Percentiles rank a stretch among this genome's conserved stretches.
Conservation (phyloP, 2,329 filamentous ascomycete species). For the Aspergillus novoparasiticus region DNA sequence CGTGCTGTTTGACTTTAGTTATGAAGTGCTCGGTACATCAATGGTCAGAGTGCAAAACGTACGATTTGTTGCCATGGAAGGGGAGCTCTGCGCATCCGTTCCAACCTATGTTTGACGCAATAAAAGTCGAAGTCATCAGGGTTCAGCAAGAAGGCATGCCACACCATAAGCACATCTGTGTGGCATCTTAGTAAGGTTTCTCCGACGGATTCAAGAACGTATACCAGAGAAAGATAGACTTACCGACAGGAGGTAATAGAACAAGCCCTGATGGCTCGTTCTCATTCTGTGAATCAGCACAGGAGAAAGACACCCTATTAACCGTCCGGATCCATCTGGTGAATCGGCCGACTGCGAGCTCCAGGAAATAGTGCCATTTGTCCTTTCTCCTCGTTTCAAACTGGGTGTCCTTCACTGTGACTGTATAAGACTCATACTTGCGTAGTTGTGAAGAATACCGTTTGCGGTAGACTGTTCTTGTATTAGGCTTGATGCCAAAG, state of each 20-base stretch:
- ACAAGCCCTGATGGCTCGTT: background rate
- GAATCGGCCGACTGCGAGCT: conserved; percentile 15
- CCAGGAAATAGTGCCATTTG: conserved; percentile 18
- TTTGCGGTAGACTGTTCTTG: conserved; percentile 4
- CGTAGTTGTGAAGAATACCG: background rate
- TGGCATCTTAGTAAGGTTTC: background rate
- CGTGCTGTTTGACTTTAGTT: conserved; percentile 9
- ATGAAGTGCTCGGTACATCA: background rate
- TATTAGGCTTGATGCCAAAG: conserved; percentile 6
- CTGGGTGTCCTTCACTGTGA: background rate
- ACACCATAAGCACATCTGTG: conserved; percentile 74
- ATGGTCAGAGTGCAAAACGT: background rate
- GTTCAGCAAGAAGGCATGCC: conserved; percentile 77
- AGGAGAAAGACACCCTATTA: background rate
- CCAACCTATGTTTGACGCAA: conserved; percentile 58
- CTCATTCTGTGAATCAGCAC: background rate
- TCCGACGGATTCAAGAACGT: too few species aligned
- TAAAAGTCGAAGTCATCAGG: conserved; percentile 71
- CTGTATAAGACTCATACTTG: background rate
- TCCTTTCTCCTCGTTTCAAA: background rate
- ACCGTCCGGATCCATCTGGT: conserved; percentile 11
- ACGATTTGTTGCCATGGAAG: conserved; percentile 65
- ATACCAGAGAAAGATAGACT: conserved; percentile 16
- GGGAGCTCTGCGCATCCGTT: conserved; percentile 59
- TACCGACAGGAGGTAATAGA: conserved; percentile 60